These are phyloP conservation scores for Leishmania major DNA, from an alignment of 208 protist species.

Conservation along the genomic window DNA sequence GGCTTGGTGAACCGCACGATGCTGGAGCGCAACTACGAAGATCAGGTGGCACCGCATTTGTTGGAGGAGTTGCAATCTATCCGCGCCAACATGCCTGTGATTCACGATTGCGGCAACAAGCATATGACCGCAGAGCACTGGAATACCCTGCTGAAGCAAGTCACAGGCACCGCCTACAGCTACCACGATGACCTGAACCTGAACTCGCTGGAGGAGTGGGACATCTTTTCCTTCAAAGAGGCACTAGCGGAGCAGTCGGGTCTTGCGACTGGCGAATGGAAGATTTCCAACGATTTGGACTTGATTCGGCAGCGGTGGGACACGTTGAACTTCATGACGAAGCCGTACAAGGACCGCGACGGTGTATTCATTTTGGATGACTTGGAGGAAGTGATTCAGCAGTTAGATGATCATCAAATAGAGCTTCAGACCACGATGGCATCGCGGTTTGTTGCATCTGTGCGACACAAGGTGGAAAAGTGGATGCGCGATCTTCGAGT, in stretches of 20 bases:
- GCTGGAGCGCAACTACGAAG: slow-evolving; percentile 82
- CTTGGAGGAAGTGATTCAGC: slow-evolving; percentile 93
- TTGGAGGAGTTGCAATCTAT: slow-evolving; percentile 79
- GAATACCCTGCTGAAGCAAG: slow-evolving; percentile 91
- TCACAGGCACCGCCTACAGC: slow-evolving; percentile 83
- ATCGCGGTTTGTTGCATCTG: slow-evolving; percentile 87
- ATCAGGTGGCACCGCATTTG: slow-evolving; percentile 83
- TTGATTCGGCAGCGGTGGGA: slow-evolving; percentile 91
- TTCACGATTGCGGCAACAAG: slow-evolving; percentile 94
- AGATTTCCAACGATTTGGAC: slow-evolving; percentile 92
- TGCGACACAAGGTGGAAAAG: slow-evolving; percentile 85
- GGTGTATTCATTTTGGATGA: slow-evolving; percentile 90
- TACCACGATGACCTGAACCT: slow-evolving; percentile 90
- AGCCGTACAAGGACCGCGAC: slow-evolving; percentile 86
- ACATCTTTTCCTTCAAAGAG: slow-evolving; percentile 88
- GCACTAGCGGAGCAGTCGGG: slow-evolving; percentile 87
- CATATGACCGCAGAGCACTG: slow-evolving; percentile 91
- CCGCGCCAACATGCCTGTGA: slow-evolving; percentile 80
- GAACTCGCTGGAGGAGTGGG: slow-evolving; percentile 72
- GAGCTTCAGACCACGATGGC: slow-evolving; percentile 93
- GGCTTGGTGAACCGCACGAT: slow-evolving; percentile 71
- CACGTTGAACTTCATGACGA: slow-evolving; percentile 68
- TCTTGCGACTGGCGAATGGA: slow-evolving; percentile 93
- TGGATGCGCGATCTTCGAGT: slow-evolving; percentile 90
- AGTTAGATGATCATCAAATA: slow-evolving; percentile 93